phyloP scores from a whole-genome alignment of 805 yeast species.

The Yarrowia hollandica region DNA sequence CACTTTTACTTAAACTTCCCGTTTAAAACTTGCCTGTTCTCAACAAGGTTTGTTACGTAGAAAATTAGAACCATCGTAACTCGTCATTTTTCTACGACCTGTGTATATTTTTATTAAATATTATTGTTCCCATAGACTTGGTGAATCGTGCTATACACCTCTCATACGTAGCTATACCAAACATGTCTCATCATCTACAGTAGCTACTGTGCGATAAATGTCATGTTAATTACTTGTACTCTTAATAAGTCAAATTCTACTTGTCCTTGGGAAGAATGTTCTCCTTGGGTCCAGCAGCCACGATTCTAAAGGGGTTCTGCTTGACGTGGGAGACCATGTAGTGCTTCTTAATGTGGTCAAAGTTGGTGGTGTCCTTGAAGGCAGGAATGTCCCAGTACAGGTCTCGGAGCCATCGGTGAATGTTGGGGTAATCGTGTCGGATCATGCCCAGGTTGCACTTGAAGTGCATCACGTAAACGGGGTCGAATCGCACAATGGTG shows the following conservation, averaged over 20 bases:
- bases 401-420: conserved; percentile 77
- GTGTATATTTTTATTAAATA: too few species aligned
- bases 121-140: too few species aligned
- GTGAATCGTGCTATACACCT: too few species aligned
- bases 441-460: conserved; percentile 85
- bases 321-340: conserved; percentile 82
- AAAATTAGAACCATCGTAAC: too few species aligned
- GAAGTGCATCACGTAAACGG: conserved; percentile 93
- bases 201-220: too few species aligned
- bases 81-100: too few species aligned
- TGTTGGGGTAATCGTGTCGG: conserved; percentile 71
- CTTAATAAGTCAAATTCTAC: neutral
- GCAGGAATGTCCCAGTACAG: conserved; percentile 79
- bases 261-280: conserved; percentile 56
- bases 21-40: too few species aligned
- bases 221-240: neutral
- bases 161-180: too few species aligned
- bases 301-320: conserved; percentile 79
- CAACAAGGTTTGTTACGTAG: too few species aligned
- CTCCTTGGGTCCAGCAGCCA: conserved; percentile 88
- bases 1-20: too few species aligned
- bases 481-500: conserved; percentile 87
- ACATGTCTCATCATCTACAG: too few species aligned
- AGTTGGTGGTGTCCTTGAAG: conserved; percentile 75
- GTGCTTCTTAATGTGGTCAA: conserved; percentile 87